These are phyloP conservation scores for Kodamaea fukazawae DNA, from an alignment of 805 yeast species.

Conservation along the genomic window DNA sequence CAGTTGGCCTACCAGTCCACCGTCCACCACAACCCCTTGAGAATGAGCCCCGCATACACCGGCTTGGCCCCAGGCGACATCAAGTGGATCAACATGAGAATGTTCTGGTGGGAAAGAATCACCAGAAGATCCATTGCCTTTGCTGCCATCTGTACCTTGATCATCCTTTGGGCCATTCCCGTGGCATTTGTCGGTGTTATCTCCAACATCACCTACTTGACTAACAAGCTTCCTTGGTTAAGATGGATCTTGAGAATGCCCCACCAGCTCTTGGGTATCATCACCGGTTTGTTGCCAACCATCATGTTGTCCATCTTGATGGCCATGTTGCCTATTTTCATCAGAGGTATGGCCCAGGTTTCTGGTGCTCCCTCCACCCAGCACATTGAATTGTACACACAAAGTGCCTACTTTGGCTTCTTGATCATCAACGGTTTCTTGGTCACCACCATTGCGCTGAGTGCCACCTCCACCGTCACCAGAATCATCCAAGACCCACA, in stretches of 20 bases:
- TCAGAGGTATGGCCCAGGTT: conserved; percentile 70
- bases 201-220: conserved; percentile 78
- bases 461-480: conserved; percentile 78
- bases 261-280: conserved; percentile 63
- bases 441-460: conserved; percentile 78
- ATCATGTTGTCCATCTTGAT: conserved; percentile 76
- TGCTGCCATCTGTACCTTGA: conserved; percentile 52
- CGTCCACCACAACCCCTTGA: conserved; percentile 63
- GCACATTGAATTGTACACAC: conserved; percentile 76
- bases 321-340: conserved; percentile 82
- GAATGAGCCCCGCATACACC: conserved; percentile 56
- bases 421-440: conserved; percentile 87
- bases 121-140: conserved; percentile 51
- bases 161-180: conserved; percentile 76
- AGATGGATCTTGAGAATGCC: conserved; percentile 78
- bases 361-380: conserved; percentile 73
- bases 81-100: conserved; percentile 69
- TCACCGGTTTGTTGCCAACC: conserved; percentile 86
- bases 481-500: conserved; percentile 64
- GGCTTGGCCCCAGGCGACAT: conserved; percentile 66
- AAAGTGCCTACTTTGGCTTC: conserved; percentile 86
- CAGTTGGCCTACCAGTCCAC: conserved; percentile 67
- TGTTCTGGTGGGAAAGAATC: conserved; percentile 78
- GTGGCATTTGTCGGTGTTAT: conserved; percentile 96
- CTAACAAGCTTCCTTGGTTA: conserved; percentile 69